These are phyloP conservation scores for Rhizopogon rudus DNA, from an alignment of 768 basidiomycete species.

Conservation along the genomic window DNA sequence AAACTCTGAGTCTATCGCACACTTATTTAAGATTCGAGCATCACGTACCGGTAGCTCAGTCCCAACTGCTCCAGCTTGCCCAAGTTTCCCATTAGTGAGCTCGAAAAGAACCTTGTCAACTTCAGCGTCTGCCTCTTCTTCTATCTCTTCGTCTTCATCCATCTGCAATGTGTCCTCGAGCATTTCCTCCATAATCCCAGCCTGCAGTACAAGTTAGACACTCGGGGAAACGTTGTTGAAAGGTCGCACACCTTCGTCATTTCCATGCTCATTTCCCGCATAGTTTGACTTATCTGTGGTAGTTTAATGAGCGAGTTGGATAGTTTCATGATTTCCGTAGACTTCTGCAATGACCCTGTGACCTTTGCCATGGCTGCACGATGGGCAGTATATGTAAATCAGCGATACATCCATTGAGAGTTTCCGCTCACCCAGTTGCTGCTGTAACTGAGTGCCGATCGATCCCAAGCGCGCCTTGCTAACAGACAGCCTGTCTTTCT, in stretches of 20 bases:
- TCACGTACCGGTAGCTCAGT: conserved; percentile 70
- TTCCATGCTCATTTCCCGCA: conserved; percentile 99
- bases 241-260: conserved; percentile 83
- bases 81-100: conserved; percentile 94
- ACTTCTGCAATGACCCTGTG: conserved; percentile 96
- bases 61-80: conserved; percentile 70
- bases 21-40: not conserved
- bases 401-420: not conserved
- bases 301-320: conserved; percentile 91
- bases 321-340: conserved; percentile 97
- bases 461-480: conserved; percentile 92
- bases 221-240: not conserved
- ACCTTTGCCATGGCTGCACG: conserved; percentile 88
- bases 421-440: conserved; percentile 76
- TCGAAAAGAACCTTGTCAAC: conserved; percentile 96
- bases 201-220: conserved; percentile 43
- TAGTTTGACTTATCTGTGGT: conserved; percentile 86
- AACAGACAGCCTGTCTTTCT: conserved; percentile 87
- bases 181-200: conserved; percentile 98
- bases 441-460: conserved; percentile 81
- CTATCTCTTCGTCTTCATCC: conserved; percentile 92
- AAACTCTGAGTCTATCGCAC: conserved; percentile 1
- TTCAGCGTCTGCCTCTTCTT: conserved; percentile 95
- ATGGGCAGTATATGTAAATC: not conserved
- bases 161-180: conserved; percentile 87